Evolutionary conservation across 2,329 filamentous ascomycete genomes (phyloP), one percentile per base, ranked within the genome.

Genomic region (Reticulascus tulasneorum): DNA sequence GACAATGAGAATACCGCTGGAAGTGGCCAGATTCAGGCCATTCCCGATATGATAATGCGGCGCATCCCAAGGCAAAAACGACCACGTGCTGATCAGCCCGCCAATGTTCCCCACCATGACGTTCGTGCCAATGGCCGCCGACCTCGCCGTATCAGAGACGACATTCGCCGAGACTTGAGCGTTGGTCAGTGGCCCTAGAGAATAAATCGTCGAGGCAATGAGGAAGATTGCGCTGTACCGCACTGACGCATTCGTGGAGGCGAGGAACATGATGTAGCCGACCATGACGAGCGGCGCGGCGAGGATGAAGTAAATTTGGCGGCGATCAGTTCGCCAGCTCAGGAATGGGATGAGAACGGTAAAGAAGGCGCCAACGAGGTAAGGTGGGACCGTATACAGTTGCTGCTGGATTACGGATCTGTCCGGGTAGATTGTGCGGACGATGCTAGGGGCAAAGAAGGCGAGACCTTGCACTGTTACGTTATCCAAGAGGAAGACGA

Each of bases 31-130:
- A 52, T 87, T 87, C 13, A 86, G 52, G 0, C 82, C 82, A 51
- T 86, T 87, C 1, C 83, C 84, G 63, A 85, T 84, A 18, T 63
- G 75, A 48, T 77, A 88, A 40, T 84, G 59, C 0, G 83, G 83
- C 0, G 48, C 73, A 48, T 87, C 82, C 35, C 61, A 73, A 0
- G 74, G 71, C 27, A 84, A 48, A 57, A 82, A 84, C 2, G 66
- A 69, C 80, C 79, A 84, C 1, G 79, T 31, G 28, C 15, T 22
- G 20, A 30, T n/a, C 7, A 36, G 15, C 15, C 34, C 34, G 3
- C 79, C 78, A n/a, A 81, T 53, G 42, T 81, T 82, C n/a, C 77
- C 79, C n/a, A 79, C 58, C 75, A 82, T 80, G 46, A 82, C 75
- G 24, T 68, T 71, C 0, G 68, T 71, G 13, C 74, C 79, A 43